These are phyloP conservation scores for Dactylellina haptotyla DNA, from an alignment of 2,329 filamentous ascomycete genomes.

Conservation along the genomic window DNA sequence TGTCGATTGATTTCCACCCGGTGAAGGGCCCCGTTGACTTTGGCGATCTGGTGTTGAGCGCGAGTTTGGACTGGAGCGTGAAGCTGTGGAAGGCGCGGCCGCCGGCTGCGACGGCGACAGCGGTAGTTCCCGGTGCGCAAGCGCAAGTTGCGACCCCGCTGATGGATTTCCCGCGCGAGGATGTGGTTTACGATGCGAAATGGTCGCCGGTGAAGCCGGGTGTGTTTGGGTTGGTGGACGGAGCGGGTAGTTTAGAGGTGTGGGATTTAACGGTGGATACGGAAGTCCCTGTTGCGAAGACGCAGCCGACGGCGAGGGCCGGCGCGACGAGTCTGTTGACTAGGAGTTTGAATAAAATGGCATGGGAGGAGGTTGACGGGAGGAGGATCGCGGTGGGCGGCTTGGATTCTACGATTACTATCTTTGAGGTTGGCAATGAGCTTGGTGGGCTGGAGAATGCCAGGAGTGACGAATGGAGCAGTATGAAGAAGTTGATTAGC, in stretches of 20 bases:
- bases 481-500: conserved; percentile 85
- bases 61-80: conserved; percentile 94
- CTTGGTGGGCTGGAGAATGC: conserved; percentile 85
- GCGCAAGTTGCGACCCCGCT: conserved; percentile 72
- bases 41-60: conserved; percentile 90
- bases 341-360: conserved; percentile 90
- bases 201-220: conserved; percentile 96
- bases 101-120: conserved; percentile 76
- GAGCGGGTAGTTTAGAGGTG: conserved; percentile 87
- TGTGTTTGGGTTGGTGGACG: conserved; percentile 93
- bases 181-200: conserved; percentile 93
- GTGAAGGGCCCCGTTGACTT: conserved; percentile 91
- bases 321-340: conserved; percentile 76
- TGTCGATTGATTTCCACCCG: conserved; percentile 95
- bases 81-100: conserved; percentile 95
- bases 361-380: conserved; percentile 92
- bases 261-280: conserved; percentile 95
- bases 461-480: conserved; percentile 89
- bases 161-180: conserved; percentile 90
- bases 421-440: conserved; percentile 89
- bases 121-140: conserved; percentile 61
- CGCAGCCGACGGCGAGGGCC: conserved; percentile 72
- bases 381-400: conserved; percentile 88
- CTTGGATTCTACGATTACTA: conserved; percentile 86
- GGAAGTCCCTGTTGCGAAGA: conserved; percentile 86